Evolutionary conservation across 768 basidiomycete species (phyloP).

Genomic region (Psilocybe tampanensis): DNA sequence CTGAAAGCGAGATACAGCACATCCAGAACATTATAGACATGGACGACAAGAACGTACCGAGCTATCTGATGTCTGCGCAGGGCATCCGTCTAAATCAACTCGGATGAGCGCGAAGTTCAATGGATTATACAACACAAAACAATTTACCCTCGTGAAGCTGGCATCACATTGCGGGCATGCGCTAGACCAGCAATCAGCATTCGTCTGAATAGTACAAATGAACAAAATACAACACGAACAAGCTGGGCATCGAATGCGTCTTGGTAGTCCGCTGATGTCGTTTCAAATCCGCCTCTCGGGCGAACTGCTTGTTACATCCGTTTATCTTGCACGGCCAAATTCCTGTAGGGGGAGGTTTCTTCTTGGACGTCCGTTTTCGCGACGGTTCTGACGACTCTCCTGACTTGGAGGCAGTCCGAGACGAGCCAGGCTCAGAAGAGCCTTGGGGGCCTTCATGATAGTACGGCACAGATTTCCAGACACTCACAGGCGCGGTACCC

Average conservation of each 20-base stretch:
- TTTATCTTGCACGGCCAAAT: conserved; percentile 82
- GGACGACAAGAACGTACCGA: conserved; percentile 44
- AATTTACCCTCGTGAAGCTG: conserved; percentile 73
- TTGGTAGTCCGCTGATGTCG: conserved; percentile 82
- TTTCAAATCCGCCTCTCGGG: conserved; percentile 81
- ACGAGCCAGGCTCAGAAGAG: conserved; percentile 12
- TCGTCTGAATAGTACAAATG: conserved; percentile 1
- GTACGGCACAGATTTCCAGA: conserved; percentile 13
- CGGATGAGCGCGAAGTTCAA: conserved; percentile 17
- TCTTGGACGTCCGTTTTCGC: conserved; percentile 34
- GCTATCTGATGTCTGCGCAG: conserved; percentile 81
- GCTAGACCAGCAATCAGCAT: conserved; percentile 35
- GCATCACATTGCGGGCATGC: conserved; percentile 81
- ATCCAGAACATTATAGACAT: no score
- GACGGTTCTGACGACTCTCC: conserved; percentile 22
- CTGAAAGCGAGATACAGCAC: no score
- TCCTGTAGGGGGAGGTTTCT: conserved; percentile 51
- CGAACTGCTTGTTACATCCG: conserved; percentile 82
- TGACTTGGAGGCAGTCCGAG: conserved; percentile 18
- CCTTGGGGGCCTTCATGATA: neutral
- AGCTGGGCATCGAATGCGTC: conserved; percentile 71
- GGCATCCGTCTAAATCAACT: conserved; percentile 65
- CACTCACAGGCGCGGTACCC: conserved; percentile 15
- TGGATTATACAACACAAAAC: conserved; percentile 5
- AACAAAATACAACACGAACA: conserved; percentile 48